Conservation (phyloP, 495 filamentous ascomycete species). For the Astrothelium subdiscretum region DNA sequence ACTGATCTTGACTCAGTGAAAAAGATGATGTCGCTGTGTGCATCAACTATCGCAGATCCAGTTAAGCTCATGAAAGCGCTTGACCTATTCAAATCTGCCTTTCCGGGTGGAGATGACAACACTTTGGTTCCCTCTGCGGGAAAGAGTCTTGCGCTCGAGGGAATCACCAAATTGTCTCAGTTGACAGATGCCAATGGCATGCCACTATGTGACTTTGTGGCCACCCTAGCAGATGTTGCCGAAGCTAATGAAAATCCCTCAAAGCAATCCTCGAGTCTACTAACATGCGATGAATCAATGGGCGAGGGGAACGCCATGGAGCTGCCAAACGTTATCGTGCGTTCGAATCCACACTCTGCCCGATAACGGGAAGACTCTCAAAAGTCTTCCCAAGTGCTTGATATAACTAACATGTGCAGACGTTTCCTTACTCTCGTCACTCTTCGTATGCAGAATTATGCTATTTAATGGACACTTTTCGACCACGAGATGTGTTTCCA, state of each 20-base stretch:
- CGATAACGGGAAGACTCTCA: background rate
- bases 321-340: background rate
- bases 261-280: background rate
- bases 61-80: constrained; percentile 26
- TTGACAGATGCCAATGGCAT: constrained; percentile 30
- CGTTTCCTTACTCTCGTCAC: constrained; percentile 83
- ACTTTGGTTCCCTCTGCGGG: background rate
- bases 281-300: background rate
- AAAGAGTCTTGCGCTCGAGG: background rate
- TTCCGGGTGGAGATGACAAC: background rate
- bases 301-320: background rate
- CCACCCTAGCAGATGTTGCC: constrained; percentile 10
- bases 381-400: background rate
- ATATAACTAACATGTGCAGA: constrained; percentile 16
- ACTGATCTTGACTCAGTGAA: constrained; percentile 20
- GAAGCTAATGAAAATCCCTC: background rate
- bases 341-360: background rate
- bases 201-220: constrained; percentile 33
- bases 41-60: constrained; percentile 29
- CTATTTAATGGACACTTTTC: constrained; percentile 53
- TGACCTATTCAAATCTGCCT: constrained; percentile 19
- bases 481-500: constrained; percentile 67
- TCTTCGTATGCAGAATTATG: constrained; percentile 77
- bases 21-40: constrained; percentile 23
- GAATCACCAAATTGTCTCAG: constrained; percentile 30